Percentiles rank a stretch among this genome's conserved stretches.
These are phyloP conservation scores for Clitopilus hobsonii DNA, from an alignment of 768 basidiomycete genomes.

Conservation along the genomic window DNA sequence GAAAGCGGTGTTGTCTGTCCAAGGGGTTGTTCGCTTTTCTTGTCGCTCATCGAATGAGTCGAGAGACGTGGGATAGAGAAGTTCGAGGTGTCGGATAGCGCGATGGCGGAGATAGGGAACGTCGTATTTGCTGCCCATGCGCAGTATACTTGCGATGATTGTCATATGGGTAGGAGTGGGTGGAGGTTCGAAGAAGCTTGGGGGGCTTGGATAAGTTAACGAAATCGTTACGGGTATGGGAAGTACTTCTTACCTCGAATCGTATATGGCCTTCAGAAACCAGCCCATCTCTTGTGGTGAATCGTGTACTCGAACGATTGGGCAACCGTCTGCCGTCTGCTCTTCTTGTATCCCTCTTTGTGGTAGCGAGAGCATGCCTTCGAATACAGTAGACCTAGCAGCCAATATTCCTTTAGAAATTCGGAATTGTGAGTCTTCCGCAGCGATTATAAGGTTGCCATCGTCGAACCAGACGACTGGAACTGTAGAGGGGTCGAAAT, in stretches of 20 bases:
- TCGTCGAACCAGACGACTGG: slow-evolving; percentile 30
- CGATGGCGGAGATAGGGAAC: slow-evolving; percentile 27
- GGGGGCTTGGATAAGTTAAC: neutral
- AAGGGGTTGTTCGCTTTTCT: slow-evolving; percentile 27
- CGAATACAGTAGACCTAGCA: slow-evolving; percentile 29
- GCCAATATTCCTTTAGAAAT: slow-evolving; percentile 31
- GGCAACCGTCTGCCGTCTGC: slow-evolving; percentile 23
- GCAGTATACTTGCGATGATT: slow-evolving; percentile 29
- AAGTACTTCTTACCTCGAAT: slow-evolving; percentile 23
- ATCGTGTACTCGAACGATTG: slow-evolving; percentile 30
- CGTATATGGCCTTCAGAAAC: slow-evolving; percentile 31
- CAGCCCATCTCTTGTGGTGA: slow-evolving; percentile 24
- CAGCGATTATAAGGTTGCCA: slow-evolving; percentile 34
- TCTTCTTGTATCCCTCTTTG: slow-evolving; percentile 20
- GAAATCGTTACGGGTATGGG: neutral
- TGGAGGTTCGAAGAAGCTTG: slow-evolving; percentile 30
- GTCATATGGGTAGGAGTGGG: slow-evolving; percentile 23
- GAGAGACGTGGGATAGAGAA: slow-evolving; percentile 31
- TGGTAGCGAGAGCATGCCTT: slow-evolving; percentile 33
- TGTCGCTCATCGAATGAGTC: slow-evolving; percentile 28
- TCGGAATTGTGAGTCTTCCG: slow-evolving; percentile 27
- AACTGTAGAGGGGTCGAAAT: neutral
- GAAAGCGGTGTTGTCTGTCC: slow-evolving; percentile 34
- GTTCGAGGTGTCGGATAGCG: slow-evolving; percentile 27
- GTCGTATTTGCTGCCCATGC: slow-evolving; percentile 34